These are phyloP conservation scores for Candida nemodendra DNA, from an alignment of 805 yeast species.

Conservation along the genomic window DNA sequence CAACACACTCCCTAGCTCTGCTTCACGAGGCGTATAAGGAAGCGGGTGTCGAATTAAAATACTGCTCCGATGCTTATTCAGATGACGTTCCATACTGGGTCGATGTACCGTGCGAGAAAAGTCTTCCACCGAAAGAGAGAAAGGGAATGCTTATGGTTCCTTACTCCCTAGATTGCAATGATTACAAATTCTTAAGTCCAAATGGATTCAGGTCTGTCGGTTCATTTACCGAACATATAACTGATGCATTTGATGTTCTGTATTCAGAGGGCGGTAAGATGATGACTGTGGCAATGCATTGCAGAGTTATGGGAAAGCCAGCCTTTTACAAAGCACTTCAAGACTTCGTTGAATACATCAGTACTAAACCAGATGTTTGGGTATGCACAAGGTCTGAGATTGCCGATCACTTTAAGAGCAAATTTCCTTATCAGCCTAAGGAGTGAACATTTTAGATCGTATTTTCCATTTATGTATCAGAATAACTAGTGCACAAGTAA, in stretches of 20 bases:
- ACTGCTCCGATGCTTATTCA: slow-evolving; percentile 36
- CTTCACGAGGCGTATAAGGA: slow-evolving; percentile 36
- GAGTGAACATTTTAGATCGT: too few species aligned
- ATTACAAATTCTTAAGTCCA: slow-evolving; percentile 24
- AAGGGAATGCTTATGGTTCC: slow-evolving; percentile 30
- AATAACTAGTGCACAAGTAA: too few species aligned
- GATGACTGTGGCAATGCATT: slow-evolving; percentile 39
- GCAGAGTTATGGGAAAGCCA: slow-evolving; percentile 38
- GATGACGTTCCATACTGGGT: slow-evolving; percentile 40
- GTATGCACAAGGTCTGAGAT: slow-evolving; percentile 38
- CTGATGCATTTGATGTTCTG: slow-evolving; percentile 36
- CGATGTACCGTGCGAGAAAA: slow-evolving; percentile 31
- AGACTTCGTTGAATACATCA: slow-evolving; percentile 36
- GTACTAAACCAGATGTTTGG: slow-evolving; percentile 35
- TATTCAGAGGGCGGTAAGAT: slow-evolving; percentile 38
- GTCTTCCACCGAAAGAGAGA: slow-evolving; percentile 16
- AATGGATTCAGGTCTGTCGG: slow-evolving; percentile 30
- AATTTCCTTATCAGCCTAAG: slow-evolving; percentile 24
- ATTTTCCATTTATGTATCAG: too few species aligned
- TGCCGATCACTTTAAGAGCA: slow-evolving; percentile 30
- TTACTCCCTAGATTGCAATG: slow-evolving; percentile 29
- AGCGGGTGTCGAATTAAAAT: slow-evolving; percentile 31
- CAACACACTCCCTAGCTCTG: slow-evolving; percentile 33
- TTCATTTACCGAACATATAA: slow-evolving; percentile 32
- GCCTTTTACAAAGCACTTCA: slow-evolving; percentile 35